These are phyloP conservation scores for Talaromyces sp. DNA, from an alignment of 2,329 filamentous ascomycete genomes.

Conservation along the genomic window DNA sequence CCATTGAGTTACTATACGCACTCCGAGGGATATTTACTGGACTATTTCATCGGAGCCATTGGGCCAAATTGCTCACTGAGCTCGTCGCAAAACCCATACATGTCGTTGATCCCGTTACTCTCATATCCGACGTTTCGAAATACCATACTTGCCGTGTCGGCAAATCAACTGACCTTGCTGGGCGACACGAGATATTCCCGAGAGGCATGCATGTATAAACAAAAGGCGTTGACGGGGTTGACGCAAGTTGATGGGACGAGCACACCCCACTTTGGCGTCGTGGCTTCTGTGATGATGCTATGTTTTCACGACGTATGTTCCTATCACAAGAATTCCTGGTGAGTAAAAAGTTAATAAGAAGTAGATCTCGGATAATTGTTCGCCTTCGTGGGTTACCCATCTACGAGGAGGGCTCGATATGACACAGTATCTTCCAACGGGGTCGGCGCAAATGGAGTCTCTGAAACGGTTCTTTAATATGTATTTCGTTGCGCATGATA, in stretches of 20 bases:
- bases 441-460: conserved; percentile 20
- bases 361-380: conserved; percentile 32
- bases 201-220: conserved; percentile 27
- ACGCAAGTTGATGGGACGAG: conserved; percentile 22
- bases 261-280: conserved; percentile 22
- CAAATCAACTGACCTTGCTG: conserved; percentile 28
- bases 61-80: conserved; percentile 32
- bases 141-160: conserved; percentile 29
- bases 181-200: conserved; percentile 24
- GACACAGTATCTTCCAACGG: conserved; percentile 19
- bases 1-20: conserved; percentile 7
- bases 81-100: conserved; percentile 28
- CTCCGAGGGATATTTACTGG: conserved; percentile 22
- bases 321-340: neutral
- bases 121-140: conserved; percentile 23
- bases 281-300: conserved; percentile 33
- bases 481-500: conserved; percentile 35
- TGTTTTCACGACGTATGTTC: conserved; percentile 32
- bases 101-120: conserved; percentile 23
- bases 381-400: conserved; percentile 32
- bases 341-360: neutral
- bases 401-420: conserved; percentile 29
- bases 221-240: conserved; percentile 26
- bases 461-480: conserved; percentile 20
- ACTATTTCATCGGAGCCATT: conserved; percentile 30